Evolutionary conservation across 169 alveolate genomes (phyloP).

Genomic region (Perkinsus olseni): DNA sequence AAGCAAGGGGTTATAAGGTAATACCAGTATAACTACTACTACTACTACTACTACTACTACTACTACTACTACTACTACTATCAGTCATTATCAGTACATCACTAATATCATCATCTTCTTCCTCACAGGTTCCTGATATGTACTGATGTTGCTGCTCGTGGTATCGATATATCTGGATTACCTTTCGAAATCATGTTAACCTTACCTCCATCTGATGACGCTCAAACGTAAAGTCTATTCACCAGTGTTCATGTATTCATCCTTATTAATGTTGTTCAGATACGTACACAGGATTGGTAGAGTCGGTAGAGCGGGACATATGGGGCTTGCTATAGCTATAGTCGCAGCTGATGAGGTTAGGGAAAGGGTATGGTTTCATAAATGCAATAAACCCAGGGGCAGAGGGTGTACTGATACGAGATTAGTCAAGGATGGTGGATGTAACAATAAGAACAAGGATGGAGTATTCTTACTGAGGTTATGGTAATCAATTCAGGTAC

Average conservation of each 20-base stretch:
- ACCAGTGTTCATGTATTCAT: background rate
- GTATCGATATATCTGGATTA: slow-evolving; percentile 37
- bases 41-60: too few species aligned
- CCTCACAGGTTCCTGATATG: slow-evolving; percentile 40
- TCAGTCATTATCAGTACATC: background rate
- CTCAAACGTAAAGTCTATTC: background rate
- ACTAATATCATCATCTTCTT: background rate
- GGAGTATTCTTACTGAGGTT: background rate
- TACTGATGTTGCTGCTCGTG: slow-evolving; percentile 54
- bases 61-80: background rate
- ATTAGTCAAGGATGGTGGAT: background rate
- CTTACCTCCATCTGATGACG: slow-evolving; percentile 41
- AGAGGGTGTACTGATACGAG: background rate
- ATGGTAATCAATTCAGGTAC: background rate
- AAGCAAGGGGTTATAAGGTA: background rate
- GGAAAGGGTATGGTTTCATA: slow-evolving; percentile 30
- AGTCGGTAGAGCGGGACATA: slow-evolving; percentile 34
- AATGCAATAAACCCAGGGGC: background rate
- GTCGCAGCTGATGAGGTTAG: slow-evolving; percentile 25
- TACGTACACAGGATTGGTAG: slow-evolving; percentile 15
- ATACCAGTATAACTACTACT: background rate
- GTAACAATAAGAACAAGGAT: background rate
- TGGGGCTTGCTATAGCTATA: slow-evolving; percentile 38
- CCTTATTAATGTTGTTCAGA: background rate
- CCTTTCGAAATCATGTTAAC: slow-evolving; percentile 31